phyloP scores from a whole-genome alignment of 176 grass and related monocot species.

The Phoenix roebelenii region DNA sequence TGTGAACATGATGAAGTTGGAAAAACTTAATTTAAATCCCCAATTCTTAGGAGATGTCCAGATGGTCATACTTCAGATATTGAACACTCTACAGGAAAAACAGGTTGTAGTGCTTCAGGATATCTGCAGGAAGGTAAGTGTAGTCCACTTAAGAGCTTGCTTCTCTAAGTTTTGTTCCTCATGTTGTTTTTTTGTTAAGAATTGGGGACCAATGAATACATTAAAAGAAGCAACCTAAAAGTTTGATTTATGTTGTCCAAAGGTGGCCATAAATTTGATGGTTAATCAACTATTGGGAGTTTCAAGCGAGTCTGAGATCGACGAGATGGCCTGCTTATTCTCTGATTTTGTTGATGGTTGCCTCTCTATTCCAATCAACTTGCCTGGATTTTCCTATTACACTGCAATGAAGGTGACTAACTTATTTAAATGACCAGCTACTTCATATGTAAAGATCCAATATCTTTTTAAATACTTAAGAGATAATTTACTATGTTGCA shows the following conservation, averaged over 20 bases:
- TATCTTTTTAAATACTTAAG: no score
- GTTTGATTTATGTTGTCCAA: not conserved
- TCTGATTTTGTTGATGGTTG: conserved; percentile 13
- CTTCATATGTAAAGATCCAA: no score
- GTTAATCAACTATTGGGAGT: conserved; percentile 11
- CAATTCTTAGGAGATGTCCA: conserved; percentile 2
- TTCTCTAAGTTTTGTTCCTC: no score
- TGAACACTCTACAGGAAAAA: not conserved
- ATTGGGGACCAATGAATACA: no score
- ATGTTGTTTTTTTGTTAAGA: no score
- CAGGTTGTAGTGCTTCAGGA: conserved; percentile 5
- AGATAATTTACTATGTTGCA: no score
- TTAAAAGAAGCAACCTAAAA: not conserved
- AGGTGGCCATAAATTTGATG: conserved; percentile 15
- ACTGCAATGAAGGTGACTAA: conserved; percentile 12
- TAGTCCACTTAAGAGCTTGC: not conserved
- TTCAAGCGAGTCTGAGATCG: not conserved
- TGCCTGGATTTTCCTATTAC: conserved; percentile 7
- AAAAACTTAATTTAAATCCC: not conserved
- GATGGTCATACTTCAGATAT: not conserved
- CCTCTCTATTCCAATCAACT: conserved; percentile 7
- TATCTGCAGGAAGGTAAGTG: conserved; percentile 7
- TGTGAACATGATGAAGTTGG: conserved; percentile 1
- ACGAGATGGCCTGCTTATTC: not conserved
- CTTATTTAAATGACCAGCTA: no score